Conservation (phyloP, 495 filamentous ascomycete genomes). For the Usnea hakonensis region DNA sequence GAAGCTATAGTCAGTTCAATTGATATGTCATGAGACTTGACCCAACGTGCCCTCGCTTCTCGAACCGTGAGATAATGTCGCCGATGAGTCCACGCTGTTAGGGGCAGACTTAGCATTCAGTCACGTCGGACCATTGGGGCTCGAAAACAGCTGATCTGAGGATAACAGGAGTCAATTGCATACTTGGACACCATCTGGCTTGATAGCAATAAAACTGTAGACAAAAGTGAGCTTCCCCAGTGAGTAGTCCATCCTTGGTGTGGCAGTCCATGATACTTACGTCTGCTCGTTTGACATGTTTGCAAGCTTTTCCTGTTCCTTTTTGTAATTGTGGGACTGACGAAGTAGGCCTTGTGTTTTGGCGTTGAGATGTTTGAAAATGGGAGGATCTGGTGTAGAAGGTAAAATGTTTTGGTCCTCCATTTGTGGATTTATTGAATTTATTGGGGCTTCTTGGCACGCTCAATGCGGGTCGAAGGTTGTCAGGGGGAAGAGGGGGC, state of each 20-base stretch:
- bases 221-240: constrained; percentile 41
- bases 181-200: constrained; percentile 99
- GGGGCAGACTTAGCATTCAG: background rate
- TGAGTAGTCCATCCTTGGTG: constrained; percentile 5
- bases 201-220: constrained; percentile 93
- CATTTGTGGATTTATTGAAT: constrained; percentile 17
- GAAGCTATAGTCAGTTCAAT: constrained; percentile 5
- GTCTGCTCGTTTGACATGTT: constrained; percentile 86
- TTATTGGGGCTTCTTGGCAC: constrained; percentile 10
- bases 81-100: constrained; percentile 87
- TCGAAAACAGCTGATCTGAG: constrained; percentile 16
- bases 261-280: constrained; percentile 47
- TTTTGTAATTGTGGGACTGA: constrained; percentile 32
- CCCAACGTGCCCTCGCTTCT: constrained; percentile 70
- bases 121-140: constrained; percentile 22
- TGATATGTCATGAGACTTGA: background rate
- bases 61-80: constrained; percentile 94
- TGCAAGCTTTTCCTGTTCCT: constrained; percentile 34
- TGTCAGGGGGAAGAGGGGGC: constrained; percentile 4
- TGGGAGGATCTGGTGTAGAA: constrained; percentile 33
- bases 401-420: constrained; percentile 22
- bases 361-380: constrained; percentile 40
- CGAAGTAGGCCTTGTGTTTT: constrained; percentile 40
- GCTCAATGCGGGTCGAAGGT: background rate
- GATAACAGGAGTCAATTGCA: constrained; percentile 21